Percentiles rank a stretch among this genome's conserved stretches.
Evolutionary conservation across 106 monocot genomes (phyloP).

Genomic region (Allium fistulosum): DNA sequence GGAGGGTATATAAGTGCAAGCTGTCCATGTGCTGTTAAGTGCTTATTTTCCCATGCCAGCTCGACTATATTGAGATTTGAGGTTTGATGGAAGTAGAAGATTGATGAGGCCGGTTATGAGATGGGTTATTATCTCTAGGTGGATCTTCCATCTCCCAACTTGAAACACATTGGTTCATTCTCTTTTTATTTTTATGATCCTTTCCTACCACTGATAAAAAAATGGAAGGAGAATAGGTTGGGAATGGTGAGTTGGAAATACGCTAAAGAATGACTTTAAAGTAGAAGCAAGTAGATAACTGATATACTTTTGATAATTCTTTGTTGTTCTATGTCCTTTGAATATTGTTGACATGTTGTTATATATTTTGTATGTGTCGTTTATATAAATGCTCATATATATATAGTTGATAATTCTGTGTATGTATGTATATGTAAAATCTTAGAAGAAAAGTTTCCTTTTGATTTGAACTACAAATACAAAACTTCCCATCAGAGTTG

Average conservation of each 20-base stretch:
- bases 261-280: background rate
- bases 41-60: slow-evolving; percentile 74
- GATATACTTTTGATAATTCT: background rate
- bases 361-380: too few relatives aligned
- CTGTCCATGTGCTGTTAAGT: slow-evolving; percentile 41
- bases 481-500: too few relatives aligned
- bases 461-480: too few relatives aligned
- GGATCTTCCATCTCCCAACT: slow-evolving; percentile 52
- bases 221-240: background rate
- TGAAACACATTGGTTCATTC: slow-evolving; percentile 77
- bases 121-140: background rate
- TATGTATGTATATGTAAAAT: too few relatives aligned
- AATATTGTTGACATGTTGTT: too few relatives aligned
- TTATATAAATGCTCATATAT: too few relatives aligned
- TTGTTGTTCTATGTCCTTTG: too few relatives aligned
- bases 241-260: background rate
- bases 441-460: too few relatives aligned
- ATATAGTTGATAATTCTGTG: too few relatives aligned
- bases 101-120: background rate
- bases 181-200: background rate
- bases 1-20: slow-evolving; percentile 19
- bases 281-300: background rate
- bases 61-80: slow-evolving; percentile 20
- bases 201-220: background rate
- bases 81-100: background rate